These are phyloP conservation scores for Echium plantagineum DNA, from an alignment of 257 asterid genomes.

Conservation along the genomic window DNA sequence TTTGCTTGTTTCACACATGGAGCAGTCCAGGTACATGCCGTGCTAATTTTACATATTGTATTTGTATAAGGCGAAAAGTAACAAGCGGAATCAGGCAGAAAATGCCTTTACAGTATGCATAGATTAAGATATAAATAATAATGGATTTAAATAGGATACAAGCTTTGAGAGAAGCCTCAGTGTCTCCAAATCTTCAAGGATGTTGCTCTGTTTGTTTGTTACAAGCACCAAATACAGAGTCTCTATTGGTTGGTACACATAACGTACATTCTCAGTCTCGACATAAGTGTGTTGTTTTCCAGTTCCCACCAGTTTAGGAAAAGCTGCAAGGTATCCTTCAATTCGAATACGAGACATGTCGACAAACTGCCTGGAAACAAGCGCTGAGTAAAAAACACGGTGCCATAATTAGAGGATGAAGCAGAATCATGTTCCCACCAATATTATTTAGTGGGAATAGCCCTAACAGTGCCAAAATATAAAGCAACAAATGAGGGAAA, in stretches of 20 bases:
- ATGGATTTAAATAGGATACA: conserved; percentile 47
- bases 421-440: too few species aligned
- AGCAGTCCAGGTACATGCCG: too few species aligned
- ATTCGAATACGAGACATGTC: conserved; percentile 91
- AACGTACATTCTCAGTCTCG: conserved; percentile 95
- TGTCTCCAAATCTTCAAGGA: conserved; percentile 87
- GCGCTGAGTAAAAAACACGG: conserved; percentile 37
- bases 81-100: too few species aligned
- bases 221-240: conserved; percentile 79
- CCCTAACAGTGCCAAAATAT: too few species aligned
- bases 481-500: too few species aligned
- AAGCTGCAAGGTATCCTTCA: conserved; percentile 94
- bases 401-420: too few species aligned
- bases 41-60: too few species aligned
- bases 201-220: conserved; percentile 89
- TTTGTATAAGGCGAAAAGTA: too few species aligned
- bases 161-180: conserved; percentile 79
- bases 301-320: conserved; percentile 80
- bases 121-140: too few species aligned
- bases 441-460: too few species aligned
- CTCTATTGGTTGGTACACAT: conserved; percentile 88
- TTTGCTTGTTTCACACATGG: neutral
- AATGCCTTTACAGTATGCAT: too few species aligned
- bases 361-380: conserved; percentile 91
- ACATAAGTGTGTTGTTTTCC: conserved; percentile 88